phyloP scores from a whole-genome alignment of 2,329 filamentous ascomycete species.

The Ramularia endophylla region DNA sequence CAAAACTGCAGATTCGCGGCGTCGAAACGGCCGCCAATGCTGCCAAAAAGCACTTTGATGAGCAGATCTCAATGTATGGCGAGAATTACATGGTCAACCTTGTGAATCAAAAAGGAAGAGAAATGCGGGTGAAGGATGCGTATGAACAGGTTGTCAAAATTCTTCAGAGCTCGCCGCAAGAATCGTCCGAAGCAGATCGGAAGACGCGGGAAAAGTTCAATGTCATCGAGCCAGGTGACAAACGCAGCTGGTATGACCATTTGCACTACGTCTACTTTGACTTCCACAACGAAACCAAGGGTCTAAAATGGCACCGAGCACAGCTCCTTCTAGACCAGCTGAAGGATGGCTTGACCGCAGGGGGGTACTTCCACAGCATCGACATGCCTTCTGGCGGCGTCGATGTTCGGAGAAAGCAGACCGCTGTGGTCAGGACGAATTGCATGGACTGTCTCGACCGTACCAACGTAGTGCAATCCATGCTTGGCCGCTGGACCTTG shows the following conservation, averaged over 20 bases:
- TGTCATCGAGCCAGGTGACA: conserved; percentile 60
- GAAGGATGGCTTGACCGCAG: conserved; percentile 65
- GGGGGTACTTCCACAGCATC: conserved; percentile 88
- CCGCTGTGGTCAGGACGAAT: conserved; percentile 89
- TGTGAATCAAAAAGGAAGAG: conserved; percentile 92
- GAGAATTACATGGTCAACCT: conserved; percentile 97
- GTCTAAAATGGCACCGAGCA: conserved; percentile 86
- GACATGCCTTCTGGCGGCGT: conserved; percentile 76
- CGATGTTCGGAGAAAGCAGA: conserved; percentile 76
- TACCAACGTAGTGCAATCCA: conserved; percentile 96
- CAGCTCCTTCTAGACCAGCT: conserved; percentile 80
- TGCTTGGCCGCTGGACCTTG: conserved; percentile 84
- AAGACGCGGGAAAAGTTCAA: conserved; percentile 72
- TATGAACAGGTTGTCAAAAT: conserved; percentile 86
- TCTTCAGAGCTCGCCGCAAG: conserved; percentile 62
- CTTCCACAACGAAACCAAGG: conserved; percentile 97
- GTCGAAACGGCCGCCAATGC: conserved; percentile 74
- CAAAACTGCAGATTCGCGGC: conserved; percentile 79
- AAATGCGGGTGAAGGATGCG: conserved; percentile 81
- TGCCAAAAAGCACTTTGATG: conserved; percentile 80
- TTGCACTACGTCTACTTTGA: conserved; percentile 98
- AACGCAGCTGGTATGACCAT: conserved; percentile 65
- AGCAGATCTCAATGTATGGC: conserved; percentile 89
- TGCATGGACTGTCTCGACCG: conserved; percentile 99
- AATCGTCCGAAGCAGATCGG: conserved; percentile 58